Evolutionary conservation across 306 rosid species (phyloP).

Genomic region (Amphicarpaea edgeworthii): DNA sequence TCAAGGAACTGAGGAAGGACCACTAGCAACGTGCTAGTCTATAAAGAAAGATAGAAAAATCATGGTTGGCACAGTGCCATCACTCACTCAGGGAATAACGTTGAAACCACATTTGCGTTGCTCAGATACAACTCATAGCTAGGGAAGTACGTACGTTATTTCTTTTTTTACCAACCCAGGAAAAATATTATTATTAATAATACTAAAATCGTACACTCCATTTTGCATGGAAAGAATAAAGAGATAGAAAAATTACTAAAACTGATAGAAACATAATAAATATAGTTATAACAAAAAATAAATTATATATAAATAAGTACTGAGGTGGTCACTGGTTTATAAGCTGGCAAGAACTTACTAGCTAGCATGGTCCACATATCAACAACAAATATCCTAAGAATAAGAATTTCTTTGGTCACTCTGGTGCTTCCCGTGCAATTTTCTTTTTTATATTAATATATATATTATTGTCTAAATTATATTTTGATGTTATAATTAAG

Average conservation of each 20-base stretch:
- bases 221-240: background rate
- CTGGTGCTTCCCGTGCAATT: background rate
- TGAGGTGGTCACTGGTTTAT: constrained; percentile 23
- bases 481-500: background rate
- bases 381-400: constrained; percentile 5
- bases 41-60: no score
- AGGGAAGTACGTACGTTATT: constrained; percentile 40
- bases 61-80: constrained; percentile 44
- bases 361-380: constrained; percentile 44
- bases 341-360: constrained; percentile 47
- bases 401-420: background rate
- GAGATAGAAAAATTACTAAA: background rate
- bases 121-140: constrained; percentile 59
- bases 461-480: background rate
- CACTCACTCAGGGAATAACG: constrained; percentile 8
- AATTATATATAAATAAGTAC: background rate
- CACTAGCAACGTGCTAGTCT: constrained; percentile 22
- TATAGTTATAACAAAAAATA: background rate
- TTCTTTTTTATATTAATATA: background rate
- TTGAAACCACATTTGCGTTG: constrained; percentile 34
- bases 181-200: no score
- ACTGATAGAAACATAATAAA: background rate
- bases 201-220: background rate
- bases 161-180: constrained; percentile 34
- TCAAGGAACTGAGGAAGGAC: no score